Conservation (phyloP, 805 yeast genomes). For the Candida ortonii region DNA sequence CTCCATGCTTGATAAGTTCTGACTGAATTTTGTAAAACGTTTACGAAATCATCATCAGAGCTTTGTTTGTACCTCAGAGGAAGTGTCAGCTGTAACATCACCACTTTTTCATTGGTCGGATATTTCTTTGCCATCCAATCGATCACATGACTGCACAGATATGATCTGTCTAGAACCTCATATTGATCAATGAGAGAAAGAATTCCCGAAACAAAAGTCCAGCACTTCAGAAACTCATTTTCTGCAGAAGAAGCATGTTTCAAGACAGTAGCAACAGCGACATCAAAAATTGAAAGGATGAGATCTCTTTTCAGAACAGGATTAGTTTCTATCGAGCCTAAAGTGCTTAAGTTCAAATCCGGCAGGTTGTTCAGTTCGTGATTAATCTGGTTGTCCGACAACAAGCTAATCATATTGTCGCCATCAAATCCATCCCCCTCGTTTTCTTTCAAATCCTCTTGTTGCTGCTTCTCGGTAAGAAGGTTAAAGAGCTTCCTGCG, state of each 20-base stretch:
- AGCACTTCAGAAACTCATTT: slow-evolving; percentile 38
- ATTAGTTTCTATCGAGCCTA: slow-evolving; percentile 82
- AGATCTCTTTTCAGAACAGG: slow-evolving; percentile 77
- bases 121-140: slow-evolving; percentile 46
- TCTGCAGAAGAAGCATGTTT: slow-evolving; percentile 24
- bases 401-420: slow-evolving; percentile 23
- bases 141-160: slow-evolving; percentile 65
- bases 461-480: slow-evolving; percentile 69
- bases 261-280: slow-evolving; percentile 51
- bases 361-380: slow-evolving; percentile 72
- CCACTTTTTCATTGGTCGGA: slow-evolving; percentile 39
- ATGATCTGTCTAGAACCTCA: slow-evolving; percentile 62
- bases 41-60: slow-evolving; percentile 47
- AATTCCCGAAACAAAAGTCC: slow-evolving; percentile 39
- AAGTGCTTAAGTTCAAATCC: slow-evolving; percentile 79
- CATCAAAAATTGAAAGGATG: slow-evolving; percentile 66
- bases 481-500: slow-evolving; percentile 82
- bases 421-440: slow-evolving; percentile 33
- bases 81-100: slow-evolving; percentile 54
- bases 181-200: slow-evolving; percentile 66
- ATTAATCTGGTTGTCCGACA: slow-evolving; percentile 48
- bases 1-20: slow-evolving; percentile 63
- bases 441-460: slow-evolving; percentile 41
- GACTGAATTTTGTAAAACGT: slow-evolving; percentile 62
- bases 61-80: slow-evolving; percentile 56